phyloP scores from a whole-genome alignment of 345 rosid species.

The Melaleuca quinquenervia region DNA sequence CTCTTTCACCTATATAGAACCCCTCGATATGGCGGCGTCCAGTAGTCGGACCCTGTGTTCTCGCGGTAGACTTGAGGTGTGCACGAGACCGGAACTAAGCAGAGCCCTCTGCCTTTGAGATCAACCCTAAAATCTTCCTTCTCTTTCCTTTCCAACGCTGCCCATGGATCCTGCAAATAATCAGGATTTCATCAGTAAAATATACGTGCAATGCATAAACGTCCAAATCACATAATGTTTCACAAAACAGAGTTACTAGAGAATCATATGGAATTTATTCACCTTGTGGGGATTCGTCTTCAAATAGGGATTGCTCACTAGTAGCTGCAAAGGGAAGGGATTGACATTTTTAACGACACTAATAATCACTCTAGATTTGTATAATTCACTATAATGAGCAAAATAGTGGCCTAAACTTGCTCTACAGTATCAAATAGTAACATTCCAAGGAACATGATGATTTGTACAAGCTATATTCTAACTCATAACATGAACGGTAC shows the following conservation, averaged over 20 bases:
- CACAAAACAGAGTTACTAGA: not conserved
- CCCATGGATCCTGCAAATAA: slow-evolving; percentile 58
- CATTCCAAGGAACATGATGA: not conserved
- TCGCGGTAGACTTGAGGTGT: slow-evolving; percentile 56
- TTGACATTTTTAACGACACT: not conserved
- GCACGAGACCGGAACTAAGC: slow-evolving; percentile 66
- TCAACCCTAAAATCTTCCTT: slow-evolving; percentile 42
- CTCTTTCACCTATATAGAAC: slow-evolving; percentile 42
- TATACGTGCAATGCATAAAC: not conserved
- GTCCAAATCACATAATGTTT: not conserved
- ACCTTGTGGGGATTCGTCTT: slow-evolving; percentile 61
- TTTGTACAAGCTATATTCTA: not conserved
- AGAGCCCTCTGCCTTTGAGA: slow-evolving; percentile 66
- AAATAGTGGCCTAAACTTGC: not conserved
- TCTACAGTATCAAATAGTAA: not conserved
- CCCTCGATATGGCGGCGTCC: slow-evolving; percentile 76
- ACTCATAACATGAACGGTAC: not conserved
- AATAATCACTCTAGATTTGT: not conserved
- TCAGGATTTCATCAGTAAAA: not conserved
- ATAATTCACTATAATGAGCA: not conserved
- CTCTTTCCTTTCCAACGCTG: slow-evolving; percentile 48
- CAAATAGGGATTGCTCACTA: slow-evolving; percentile 70
- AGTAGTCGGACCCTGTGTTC: slow-evolving; percentile 65
- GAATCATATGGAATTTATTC: not conserved
- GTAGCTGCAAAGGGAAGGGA: slow-evolving; percentile 21